Evolutionary conservation across 2,329 filamentous ascomycete genomes (phyloP), one percentile per base, ranked within the genome.

Genomic region (Sporothrix curviconia): DNA sequence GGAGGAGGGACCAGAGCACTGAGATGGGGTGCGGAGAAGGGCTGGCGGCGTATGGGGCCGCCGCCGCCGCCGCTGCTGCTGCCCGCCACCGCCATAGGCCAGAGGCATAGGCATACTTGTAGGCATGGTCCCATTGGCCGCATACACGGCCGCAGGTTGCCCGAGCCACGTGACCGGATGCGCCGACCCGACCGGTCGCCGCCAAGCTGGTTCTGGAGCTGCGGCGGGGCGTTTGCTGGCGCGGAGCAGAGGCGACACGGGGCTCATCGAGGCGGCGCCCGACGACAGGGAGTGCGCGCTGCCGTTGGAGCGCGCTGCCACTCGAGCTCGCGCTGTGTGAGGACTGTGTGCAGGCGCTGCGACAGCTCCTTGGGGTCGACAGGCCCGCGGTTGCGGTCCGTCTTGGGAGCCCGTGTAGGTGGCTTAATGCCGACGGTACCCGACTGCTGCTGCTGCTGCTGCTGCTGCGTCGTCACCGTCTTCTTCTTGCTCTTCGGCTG

Each of bases 351-450:
- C 24, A 85, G 72, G 17, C 81, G 77, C 32, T 76, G 74, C 11
- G 75, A 74, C 28, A 85, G 68, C 56, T 85, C 81, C 28, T 78
- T 74, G 0, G 82, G 72, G 59, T 85, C 81, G 46, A 84, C 72
- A 17, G 53, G 53, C 11, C 39, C 28, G 12, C 30, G 46, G 57
- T 54, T 46, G 51, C 32, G 25, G 14, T 34, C 36, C 17, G 22
- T 7, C 28, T 32, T 32, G 9, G 44, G 11, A n/a, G 22, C 32
- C 19, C 42, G 24, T 1, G 30, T 14, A 2, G 24, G 43, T 24
- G 36, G 43, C 36, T 50, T 56, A 44, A 46, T n/a, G 6, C 6
- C 24, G 19, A 36, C 24, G 47, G 55, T 15, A 22, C 43, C 28
- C 24, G 24, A n/a, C 12, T 17, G 9, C n/a, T 34, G 17, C 46